Evolutionary conservation across 2,329 filamentous ascomycete genomes (phyloP).

Genomic region (Stachybotrys elegans): DNA sequence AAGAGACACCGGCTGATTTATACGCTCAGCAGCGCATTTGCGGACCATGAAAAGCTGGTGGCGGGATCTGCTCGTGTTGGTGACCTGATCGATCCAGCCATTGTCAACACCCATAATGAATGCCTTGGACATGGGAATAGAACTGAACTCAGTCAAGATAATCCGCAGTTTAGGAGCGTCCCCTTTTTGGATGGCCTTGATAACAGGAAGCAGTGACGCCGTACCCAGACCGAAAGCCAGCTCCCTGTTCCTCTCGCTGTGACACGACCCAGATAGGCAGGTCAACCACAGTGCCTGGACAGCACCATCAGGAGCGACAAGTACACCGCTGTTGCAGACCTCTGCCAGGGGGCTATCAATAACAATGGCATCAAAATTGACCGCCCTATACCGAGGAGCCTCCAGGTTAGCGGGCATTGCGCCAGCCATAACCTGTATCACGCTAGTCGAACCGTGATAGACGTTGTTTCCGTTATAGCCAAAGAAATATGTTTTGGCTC

Average conservation of each 20-base stretch:
- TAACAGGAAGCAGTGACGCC: conserved; percentile 81
- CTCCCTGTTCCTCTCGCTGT: conserved; percentile 83
- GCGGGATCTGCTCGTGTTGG: conserved; percentile 80
- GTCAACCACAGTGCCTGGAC: conserved; percentile 96
- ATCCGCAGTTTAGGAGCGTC: conserved; percentile 79
- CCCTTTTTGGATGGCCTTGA: conserved; percentile 78
- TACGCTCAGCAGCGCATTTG: conserved; percentile 70
- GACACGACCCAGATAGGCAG: conserved; percentile 80
- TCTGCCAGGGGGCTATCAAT: conserved; percentile 89
- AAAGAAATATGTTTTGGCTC: conserved; percentile 90
- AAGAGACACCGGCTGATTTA: conserved; percentile 49
- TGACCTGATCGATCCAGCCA: conserved; percentile 89
- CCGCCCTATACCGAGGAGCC: conserved; percentile 86
- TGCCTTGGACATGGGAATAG: conserved; percentile 94
- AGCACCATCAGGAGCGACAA: conserved; percentile 82
- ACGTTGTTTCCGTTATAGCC: conserved; percentile 98
- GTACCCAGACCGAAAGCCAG: conserved; percentile 93
- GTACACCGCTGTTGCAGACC: conserved; percentile 89
- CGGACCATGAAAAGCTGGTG: conserved; percentile 98
- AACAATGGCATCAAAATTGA: conserved; percentile 95
- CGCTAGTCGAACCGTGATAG: conserved; percentile 87
- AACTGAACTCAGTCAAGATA: conserved; percentile 87
- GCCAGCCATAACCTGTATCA: conserved; percentile 96
- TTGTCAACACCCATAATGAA: conserved; percentile 96
- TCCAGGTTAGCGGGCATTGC: conserved; percentile 91